phyloP scores from a whole-genome alignment of 768 basidiomycete species.

The Hygrophorus russula region DNA sequence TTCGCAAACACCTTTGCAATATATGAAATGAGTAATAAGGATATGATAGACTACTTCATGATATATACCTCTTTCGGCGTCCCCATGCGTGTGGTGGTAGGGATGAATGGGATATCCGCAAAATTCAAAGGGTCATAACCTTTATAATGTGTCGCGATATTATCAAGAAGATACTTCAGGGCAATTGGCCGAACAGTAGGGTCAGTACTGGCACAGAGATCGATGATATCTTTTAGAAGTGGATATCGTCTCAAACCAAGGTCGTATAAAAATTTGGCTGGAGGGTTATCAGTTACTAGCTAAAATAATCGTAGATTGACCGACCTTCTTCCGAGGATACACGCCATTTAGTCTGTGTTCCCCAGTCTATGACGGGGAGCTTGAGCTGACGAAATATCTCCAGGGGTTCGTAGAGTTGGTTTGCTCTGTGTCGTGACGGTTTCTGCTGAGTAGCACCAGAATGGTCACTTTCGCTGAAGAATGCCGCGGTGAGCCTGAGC shows the following conservation, averaged over 20 bases:
- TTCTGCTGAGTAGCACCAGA: slow-evolving; percentile 18
- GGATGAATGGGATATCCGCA: slow-evolving; percentile 62
- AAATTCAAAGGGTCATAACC: slow-evolving; percentile 48
- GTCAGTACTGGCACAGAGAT: slow-evolving; percentile 53
- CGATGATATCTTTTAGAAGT: slow-evolving; percentile 51
- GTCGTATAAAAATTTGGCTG: slow-evolving; percentile 72
- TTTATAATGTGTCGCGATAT: slow-evolving; percentile 48
- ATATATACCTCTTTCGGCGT: slow-evolving; percentile 51
- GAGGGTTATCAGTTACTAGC: slow-evolving; percentile 1
- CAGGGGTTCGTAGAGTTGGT: slow-evolving; percentile 77
- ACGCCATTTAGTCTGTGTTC: slow-evolving; percentile 66
- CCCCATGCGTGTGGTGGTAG: slow-evolving; percentile 53
- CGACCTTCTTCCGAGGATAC: slow-evolving; percentile 78
- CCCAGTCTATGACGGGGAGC: slow-evolving; percentile 86
- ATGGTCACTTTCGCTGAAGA: slow-evolving; percentile 42
- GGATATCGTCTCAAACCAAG: slow-evolving; percentile 64
- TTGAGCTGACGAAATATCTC: slow-evolving; percentile 60
- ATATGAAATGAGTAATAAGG: neutral
- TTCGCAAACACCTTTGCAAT: slow-evolving; percentile 54
- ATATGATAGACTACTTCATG: neutral
- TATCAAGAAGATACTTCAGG: slow-evolving; percentile 75
- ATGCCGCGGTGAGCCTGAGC: slow-evolving; percentile 62
- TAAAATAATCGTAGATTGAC: slow-evolving; percentile 5
- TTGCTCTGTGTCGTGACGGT: slow-evolving; percentile 44
- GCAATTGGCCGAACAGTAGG: slow-evolving; percentile 42